phyloP scores from a whole-genome alignment of 345 rosid genomes.

The Rubroshorea leprosula region DNA sequence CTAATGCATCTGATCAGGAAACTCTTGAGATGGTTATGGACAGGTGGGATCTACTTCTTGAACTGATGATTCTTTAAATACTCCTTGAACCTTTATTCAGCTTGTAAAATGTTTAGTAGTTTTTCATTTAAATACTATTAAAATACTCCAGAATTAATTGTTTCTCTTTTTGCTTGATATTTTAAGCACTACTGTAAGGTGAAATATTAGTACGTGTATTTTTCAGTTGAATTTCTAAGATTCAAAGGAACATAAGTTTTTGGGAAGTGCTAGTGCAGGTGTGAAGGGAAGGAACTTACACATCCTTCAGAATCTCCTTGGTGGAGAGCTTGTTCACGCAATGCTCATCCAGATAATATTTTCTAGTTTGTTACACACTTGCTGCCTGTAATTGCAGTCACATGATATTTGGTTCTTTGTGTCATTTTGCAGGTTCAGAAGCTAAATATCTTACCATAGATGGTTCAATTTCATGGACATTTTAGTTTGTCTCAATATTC shows the following conservation, averaged over 20 bases:
- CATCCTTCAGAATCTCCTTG: conserved; percentile 89
- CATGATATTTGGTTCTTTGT: no score
- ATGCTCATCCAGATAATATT: conserved; percentile 80
- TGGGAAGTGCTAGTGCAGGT: conserved; percentile 41
- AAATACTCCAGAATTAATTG: no score
- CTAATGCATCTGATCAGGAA: conserved; percentile 76
- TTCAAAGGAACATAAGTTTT: no score
- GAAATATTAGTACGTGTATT: no score
- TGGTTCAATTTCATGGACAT: background rate
- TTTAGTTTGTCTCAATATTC: conserved; percentile 53
- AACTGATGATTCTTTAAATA: conserved; percentile 5
- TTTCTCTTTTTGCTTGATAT: background rate
- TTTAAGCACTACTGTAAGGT: no score
- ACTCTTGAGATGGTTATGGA: conserved; percentile 91
- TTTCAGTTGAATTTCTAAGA: no score
- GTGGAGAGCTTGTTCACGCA: conserved; percentile 94
- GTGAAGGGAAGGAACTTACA: conserved; percentile 75
- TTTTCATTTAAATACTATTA: no score
- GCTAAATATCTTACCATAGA: conserved; percentile 41
- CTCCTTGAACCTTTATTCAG: background rate
- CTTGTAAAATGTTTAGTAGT: no score
- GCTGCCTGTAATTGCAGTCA: conserved; percentile 17
- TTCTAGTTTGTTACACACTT: conserved; percentile 1
- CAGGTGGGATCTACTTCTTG: conserved; percentile 36
- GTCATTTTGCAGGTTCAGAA: conserved; percentile 99